A percentile compares a stretch with the other conserved stretches of the same genome.
Conservation (phyloP, 208 protist genomes). For the Trypanosomatidae sp. region DNA sequence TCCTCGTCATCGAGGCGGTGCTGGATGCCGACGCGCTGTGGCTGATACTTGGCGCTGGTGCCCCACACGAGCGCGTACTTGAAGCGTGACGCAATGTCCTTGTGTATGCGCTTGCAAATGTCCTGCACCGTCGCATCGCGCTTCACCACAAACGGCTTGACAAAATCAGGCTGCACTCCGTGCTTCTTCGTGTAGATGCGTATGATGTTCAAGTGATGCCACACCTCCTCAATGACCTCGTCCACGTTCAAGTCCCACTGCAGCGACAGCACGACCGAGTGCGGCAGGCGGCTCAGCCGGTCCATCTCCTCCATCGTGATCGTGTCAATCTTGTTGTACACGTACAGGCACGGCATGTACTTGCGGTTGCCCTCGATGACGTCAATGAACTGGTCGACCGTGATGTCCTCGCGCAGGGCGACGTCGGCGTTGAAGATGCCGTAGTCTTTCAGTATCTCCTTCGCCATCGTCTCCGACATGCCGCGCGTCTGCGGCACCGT, state of each 20-base stretch:
- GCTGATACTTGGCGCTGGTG: conserved; percentile 91
- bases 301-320: conserved; percentile 96
- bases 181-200: conserved; percentile 96
- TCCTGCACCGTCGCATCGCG: conserved; percentile 79
- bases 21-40: conserved; percentile 91
- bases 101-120: conserved; percentile 91
- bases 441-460: conserved; percentile 92
- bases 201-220: conserved; percentile 93
- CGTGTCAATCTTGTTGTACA: conserved; percentile 96
- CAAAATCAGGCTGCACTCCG: conserved; percentile 91
- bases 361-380: conserved; percentile 94
- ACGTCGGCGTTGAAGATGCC: conserved; percentile 96
- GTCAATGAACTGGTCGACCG: conserved; percentile 98
- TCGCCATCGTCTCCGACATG: conserved; percentile 83
- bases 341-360: conserved; percentile 90
- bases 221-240: conserved; percentile 91
- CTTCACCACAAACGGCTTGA: conserved; percentile 90
- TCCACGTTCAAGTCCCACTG: conserved; percentile 92
- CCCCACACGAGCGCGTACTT: conserved; percentile 94
- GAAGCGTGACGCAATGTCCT: conserved; percentile 86
- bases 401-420: conserved; percentile 91
- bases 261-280: conserved; percentile 83
- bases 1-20: conserved; percentile 85
- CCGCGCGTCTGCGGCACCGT: conserved; percentile 70
- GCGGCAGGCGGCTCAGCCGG: conserved; percentile 76